These are phyloP conservation scores for Massarina eburnea DNA, from an alignment of 2,329 filamentous ascomycete genomes.

Conservation along the genomic window DNA sequence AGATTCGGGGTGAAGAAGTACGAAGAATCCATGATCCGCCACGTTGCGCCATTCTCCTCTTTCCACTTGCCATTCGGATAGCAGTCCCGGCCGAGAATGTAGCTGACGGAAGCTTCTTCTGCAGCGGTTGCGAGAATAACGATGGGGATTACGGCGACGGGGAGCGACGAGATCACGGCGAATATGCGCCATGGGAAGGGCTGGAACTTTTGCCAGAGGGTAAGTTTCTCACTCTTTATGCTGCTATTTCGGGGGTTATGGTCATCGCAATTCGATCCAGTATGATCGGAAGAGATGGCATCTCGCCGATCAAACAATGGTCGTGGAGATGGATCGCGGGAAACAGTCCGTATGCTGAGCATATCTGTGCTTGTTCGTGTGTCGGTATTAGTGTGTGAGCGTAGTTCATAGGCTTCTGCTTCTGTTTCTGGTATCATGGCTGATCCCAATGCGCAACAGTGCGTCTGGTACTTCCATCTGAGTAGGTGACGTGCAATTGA, in stretches of 20 bases:
- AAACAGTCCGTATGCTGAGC: slow-evolving; percentile 5
- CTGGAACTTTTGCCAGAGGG: slow-evolving; percentile 12
- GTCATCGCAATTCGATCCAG: neutral
- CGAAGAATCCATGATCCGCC: slow-evolving; percentile 38
- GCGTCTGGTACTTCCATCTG: neutral
- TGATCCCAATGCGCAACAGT: neutral
- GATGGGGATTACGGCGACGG: slow-evolving; percentile 27
- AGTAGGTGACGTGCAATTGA: neutral
- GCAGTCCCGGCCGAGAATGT: slow-evolving; percentile 28
- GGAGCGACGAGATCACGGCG: slow-evolving; percentile 17
- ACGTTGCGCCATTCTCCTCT: slow-evolving; percentile 28
- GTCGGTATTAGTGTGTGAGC: slow-evolving; percentile 2
- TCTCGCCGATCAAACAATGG: neutral
- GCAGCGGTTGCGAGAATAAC: slow-evolving; percentile 30
- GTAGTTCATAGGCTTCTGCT: slow-evolving; percentile 1
- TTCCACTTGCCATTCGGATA: slow-evolving; percentile 39
- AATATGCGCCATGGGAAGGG: slow-evolving; percentile 27
- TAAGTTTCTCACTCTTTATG: slow-evolving; percentile 2
- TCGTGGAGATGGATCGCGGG: neutral
- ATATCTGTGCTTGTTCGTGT: slow-evolving; percentile 9
- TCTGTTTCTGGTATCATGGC: neutral
- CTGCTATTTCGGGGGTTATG: neutral
- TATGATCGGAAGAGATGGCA: slow-evolving; percentile 2
- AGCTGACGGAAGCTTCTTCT: slow-evolving; percentile 28
- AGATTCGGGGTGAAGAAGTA: slow-evolving; percentile 40